These are phyloP conservation scores for Cokeromyces recurvatus DNA, from an alignment of 371 early-diverging fungal genomes.

Conservation along the genomic window DNA sequence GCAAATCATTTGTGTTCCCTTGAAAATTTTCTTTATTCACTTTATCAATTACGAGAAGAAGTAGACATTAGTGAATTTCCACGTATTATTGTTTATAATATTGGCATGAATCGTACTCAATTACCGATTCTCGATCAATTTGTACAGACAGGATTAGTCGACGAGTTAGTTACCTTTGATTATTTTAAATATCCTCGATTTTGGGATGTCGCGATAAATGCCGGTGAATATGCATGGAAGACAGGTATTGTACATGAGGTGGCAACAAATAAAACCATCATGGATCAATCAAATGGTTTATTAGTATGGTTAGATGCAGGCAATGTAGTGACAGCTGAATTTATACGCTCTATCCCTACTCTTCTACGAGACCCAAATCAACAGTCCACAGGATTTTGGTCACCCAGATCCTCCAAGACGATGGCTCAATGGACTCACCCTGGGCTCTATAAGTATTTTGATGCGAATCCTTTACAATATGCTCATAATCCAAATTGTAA, in stretches of 20 bases:
- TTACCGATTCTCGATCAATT: slow-evolving; percentile 23
- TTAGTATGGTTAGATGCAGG: slow-evolving; percentile 56
- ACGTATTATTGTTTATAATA: slow-evolving; percentile 31
- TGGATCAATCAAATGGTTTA: slow-evolving; percentile 30
- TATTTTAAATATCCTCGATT: slow-evolving; percentile 43
- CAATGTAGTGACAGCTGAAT: slow-evolving; percentile 39
- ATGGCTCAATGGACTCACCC: slow-evolving; percentile 47
- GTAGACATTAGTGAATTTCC: slow-evolving; percentile 21
- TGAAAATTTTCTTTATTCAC: slow-evolving; percentile 46
- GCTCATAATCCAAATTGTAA: slow-evolving; percentile 46
- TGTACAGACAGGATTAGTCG: slow-evolving; percentile 23
- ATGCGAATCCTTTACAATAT: slow-evolving; percentile 29
- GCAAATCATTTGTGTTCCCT: slow-evolving; percentile 55
- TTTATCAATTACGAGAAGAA: slow-evolving; percentile 26
- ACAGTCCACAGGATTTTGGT: slow-evolving; percentile 37
- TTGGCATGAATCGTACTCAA: slow-evolving; percentile 28
- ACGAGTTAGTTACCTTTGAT: slow-evolving; percentile 38
- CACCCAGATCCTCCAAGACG: slow-evolving; percentile 36
- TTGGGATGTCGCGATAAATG: slow-evolving; percentile 44
- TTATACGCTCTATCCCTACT: slow-evolving; percentile 30
- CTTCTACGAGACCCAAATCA: slow-evolving; percentile 17
- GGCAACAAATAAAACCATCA: slow-evolving; percentile 16
- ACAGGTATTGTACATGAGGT: slow-evolving; percentile 52
- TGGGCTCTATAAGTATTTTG: slow-evolving; percentile 44
- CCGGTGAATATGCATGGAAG: slow-evolving; percentile 60